A percentile compares a stretch with the other conserved stretches of the same genome.
Evolutionary conservation across 345 rosid species (phyloP).

Genomic region (Firmiana major): DNA sequence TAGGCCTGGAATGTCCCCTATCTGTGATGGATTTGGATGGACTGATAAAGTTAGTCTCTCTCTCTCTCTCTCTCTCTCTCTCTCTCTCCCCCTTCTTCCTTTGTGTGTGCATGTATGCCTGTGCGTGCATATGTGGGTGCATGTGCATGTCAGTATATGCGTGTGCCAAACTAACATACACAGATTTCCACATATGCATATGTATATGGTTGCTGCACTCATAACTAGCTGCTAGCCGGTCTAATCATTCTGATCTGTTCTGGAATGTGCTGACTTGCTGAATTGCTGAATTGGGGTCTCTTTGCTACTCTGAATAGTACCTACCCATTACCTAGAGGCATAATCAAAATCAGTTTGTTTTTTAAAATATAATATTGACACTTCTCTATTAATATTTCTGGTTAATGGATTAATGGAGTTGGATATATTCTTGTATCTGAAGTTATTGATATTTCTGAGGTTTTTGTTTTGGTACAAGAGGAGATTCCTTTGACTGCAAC

Average conservation of each 20-base stretch:
- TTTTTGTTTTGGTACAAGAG: too few species aligned
- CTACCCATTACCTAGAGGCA: too few species aligned
- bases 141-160: not conserved
- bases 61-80: constrained; percentile 6
- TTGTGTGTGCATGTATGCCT: not conserved
- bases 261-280: not conserved
- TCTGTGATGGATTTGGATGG: constrained; percentile 72
- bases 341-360: too few species aligned
- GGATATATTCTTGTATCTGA: too few species aligned
- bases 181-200: not conserved
- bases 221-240: not conserved
- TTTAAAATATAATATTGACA: too few species aligned
- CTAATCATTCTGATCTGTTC: not conserved
- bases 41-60: constrained; percentile 53
- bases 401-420: too few species aligned
- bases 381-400: too few species aligned
- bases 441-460: too few species aligned
- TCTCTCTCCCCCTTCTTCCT: not conserved
- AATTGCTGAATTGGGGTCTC: not conserved
- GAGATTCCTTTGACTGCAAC: too few species aligned
- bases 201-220: not conserved
- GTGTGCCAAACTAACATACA: not conserved
- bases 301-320: too few species aligned
- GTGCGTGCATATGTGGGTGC: not conserved
- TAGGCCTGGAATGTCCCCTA: constrained; percentile 67